These are phyloP conservation scores for Aspergillus wentii DNA, from an alignment of 495 filamentous ascomycete species.

Conservation along the genomic window DNA sequence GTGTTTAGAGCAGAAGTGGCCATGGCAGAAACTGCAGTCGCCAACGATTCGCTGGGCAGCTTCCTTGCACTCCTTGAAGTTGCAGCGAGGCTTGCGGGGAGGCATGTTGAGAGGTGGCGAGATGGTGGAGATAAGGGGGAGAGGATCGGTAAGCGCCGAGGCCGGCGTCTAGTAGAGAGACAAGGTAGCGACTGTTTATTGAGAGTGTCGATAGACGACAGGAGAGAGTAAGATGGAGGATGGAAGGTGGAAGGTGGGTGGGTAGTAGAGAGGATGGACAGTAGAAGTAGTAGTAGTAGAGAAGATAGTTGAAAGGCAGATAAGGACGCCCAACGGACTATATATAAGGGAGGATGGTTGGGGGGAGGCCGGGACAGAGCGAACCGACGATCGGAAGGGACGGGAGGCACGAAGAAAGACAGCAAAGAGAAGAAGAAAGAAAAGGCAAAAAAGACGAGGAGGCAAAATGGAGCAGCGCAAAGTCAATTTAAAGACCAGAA, in stretches of 20 bases:
- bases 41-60: constrained; percentile 87
- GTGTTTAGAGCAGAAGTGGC: constrained; percentile 92
- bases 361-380: not conserved
- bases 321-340: constrained; percentile 16
- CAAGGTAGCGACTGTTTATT: constrained; percentile 9
- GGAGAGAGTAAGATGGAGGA: no score
- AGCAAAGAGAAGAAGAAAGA: constrained; percentile 2
- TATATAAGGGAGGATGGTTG: constrained; percentile 14
- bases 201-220: no score
- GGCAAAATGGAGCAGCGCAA: constrained; percentile 11
- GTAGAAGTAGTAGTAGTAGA: constrained; percentile 17
- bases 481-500: constrained; percentile 17
- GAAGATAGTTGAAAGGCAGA: constrained; percentile 11
- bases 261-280: constrained; percentile 35
- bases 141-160: constrained; percentile 8
- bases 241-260: no score
- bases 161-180: constrained; percentile 7
- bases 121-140: constrained; percentile 6
- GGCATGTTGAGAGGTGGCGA: constrained; percentile 39
- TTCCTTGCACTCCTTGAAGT: constrained; percentile 81
- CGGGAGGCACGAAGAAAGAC: constrained; percentile 1
- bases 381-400: constrained; percentile 2
- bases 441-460: constrained; percentile 6
- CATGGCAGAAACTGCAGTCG: constrained; percentile 91
- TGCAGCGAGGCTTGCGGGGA: constrained; percentile 80